Conservation (phyloP, 2,329 filamentous ascomycete genomes). For the Fusarium buharicum region DNA sequence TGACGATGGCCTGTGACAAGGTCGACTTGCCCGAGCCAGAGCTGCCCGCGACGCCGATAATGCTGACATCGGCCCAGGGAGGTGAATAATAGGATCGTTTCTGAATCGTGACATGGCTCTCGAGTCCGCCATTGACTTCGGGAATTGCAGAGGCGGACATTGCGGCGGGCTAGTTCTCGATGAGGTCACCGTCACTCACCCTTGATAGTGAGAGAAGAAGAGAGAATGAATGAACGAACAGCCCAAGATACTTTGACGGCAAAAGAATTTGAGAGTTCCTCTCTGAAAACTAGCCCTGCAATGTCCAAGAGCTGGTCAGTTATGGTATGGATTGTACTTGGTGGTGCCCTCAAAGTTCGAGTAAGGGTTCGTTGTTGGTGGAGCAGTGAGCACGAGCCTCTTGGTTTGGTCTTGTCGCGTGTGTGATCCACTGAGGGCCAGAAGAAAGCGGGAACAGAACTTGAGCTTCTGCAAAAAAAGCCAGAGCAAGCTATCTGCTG, state of each 20-base stretch:
- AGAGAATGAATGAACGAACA: conserved; percentile 1
- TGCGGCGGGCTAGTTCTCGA: conserved; percentile 38
- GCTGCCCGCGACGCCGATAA: conserved; percentile 95
- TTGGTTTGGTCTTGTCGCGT: conserved; percentile 27
- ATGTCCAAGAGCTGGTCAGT: conserved; percentile 33
- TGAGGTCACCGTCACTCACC: conserved; percentile 23
- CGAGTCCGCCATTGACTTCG: conserved; percentile 40
- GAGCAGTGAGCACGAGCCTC: conserved; percentile 40
- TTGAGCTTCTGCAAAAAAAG: conserved; percentile 22
- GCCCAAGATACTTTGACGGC: background rate
- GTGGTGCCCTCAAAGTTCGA: conserved; percentile 28
- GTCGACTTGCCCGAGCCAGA: conserved; percentile 97
- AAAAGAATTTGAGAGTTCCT: conserved; percentile 13
- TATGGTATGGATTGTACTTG: background rate
- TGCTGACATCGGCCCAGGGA: conserved; percentile 95
- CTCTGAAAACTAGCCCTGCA: conserved; percentile 39
- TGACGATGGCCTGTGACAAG: conserved; percentile 89
- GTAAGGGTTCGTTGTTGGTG: conserved; percentile 36
- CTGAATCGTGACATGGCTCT: conserved; percentile 61
- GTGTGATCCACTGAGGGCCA: conserved; percentile 38
- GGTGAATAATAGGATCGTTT: conserved; percentile 83
- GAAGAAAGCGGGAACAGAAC: conserved; percentile 30
- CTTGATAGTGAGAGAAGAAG: background rate
- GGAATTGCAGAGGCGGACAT: conserved; percentile 35
- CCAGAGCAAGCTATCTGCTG: background rate